Evolutionary conservation across 768 basidiomycete genomes (phyloP), one percentile per base, ranked within the genome.

Genomic region (Leccinum boreale): DNA sequence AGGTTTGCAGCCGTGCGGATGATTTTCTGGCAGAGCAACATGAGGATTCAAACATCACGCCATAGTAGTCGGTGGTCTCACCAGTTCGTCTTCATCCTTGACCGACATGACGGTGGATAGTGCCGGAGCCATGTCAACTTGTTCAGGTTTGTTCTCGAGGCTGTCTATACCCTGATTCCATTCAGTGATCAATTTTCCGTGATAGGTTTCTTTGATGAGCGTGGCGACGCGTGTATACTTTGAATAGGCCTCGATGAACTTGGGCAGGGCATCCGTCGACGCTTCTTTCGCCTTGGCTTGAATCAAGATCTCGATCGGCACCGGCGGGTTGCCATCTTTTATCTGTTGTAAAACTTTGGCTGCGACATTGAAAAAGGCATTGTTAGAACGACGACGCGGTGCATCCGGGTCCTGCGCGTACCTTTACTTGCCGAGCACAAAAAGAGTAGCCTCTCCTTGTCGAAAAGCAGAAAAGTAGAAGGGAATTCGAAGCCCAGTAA

Each of bases 401-500:
- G 6, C 44, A 59, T 46, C 48, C 29, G 35, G 10, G 47, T 5
- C 42, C 2, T 50, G 10, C 45, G 55, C 74, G 60, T 59, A 93
- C 94, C 90, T 83, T 98, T 96, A 19, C 87, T 90, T 1, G 90
- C 82, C 23, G 93, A 95, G 61, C 92, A 94, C 26, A 97, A 75
- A 42, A 98, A 87, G 33, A 78, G 77, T 19, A 98, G 75, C 67
- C 83, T 89, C 54, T 87, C 78, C 66, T 88, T 88, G 57, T 86
- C 81, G 66, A 98, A 90, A 19, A 98, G 77, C 57, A 95, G 81
- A 28, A 98, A 78, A 0, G 96, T 98, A 0, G 94, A 93, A 3
- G 96, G 97, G 68, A 98, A 98, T 73, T 99, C 96, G 73, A 94
- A 98, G 14, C 95, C 96, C 39, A 98, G 82, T 17, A 99, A 79